Conservation (phyloP, 208 protist genomes). For the Naegleria lovaniensis region DNA sequence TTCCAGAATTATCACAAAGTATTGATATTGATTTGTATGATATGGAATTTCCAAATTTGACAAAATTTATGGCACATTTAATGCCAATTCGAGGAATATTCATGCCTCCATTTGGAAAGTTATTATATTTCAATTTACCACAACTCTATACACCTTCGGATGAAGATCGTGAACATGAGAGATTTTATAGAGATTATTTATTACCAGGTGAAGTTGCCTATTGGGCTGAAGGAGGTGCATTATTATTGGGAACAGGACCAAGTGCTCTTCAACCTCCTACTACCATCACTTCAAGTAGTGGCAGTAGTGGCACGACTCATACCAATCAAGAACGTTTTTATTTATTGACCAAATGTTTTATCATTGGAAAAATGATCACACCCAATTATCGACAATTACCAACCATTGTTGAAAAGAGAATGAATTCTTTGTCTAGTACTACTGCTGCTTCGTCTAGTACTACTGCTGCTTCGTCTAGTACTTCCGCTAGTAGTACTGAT, state of each 20-base stretch:
- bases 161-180: neutral
- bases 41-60: neutral
- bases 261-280: neutral
- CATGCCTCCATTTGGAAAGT: neutral
- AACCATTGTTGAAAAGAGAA: too few species aligned
- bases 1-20: neutral
- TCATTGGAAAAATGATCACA: neutral
- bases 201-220: neutral
- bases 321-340: neutral
- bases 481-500: too few species aligned
- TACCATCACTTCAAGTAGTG: neutral
- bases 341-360: neutral
- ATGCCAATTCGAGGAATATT: neutral
- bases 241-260: constrained; percentile 7
- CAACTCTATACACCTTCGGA: neutral
- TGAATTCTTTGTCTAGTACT: too few species aligned
- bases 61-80: neutral
- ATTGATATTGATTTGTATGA: neutral
- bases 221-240: neutral
- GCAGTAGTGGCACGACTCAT: neutral
- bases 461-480: too few species aligned
- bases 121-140: neutral
- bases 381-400: neutral
- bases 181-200: neutral
- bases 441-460: too few species aligned